Evolutionary conservation across 1,139 yeast genomes (phyloP).

Genomic region (Casaregolazyma suthepensis): DNA sequence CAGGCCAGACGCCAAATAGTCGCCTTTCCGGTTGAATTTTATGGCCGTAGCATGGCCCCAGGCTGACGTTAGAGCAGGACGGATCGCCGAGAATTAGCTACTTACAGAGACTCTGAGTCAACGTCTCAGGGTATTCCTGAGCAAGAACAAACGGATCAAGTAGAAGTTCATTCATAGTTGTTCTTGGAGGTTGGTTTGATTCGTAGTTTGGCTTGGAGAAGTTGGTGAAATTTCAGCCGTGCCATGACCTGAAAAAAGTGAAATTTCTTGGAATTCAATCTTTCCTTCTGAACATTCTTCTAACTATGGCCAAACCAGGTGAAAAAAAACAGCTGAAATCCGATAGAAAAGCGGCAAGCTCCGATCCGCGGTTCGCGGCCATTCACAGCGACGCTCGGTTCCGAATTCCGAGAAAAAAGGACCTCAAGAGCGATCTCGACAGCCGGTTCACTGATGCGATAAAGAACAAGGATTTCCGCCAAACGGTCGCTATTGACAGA

Average conservation of each 20-base stretch:
- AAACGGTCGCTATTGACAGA: slow-evolving; percentile 65
- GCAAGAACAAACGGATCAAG: slow-evolving; percentile 91
- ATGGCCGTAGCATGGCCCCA: slow-evolving; percentile 72
- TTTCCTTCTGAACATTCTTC: background rate
- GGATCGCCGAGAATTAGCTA: slow-evolving; percentile 3
- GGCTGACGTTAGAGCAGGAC: slow-evolving; percentile 8
- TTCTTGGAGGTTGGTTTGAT: background rate
- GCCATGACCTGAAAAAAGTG: background rate
- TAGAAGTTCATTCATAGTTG: slow-evolving; percentile 70
- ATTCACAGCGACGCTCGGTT: slow-evolving; percentile 89
- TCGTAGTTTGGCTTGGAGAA: background rate
- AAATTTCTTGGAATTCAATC: slow-evolving; percentile 8
- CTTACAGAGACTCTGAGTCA: slow-evolving; percentile 52
- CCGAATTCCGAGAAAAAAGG: slow-evolving; percentile 62
- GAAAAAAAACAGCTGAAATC: background rate
- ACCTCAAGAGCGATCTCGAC: slow-evolving; percentile 74
- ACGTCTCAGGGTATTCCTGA: slow-evolving; percentile 84
- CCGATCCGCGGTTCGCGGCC: slow-evolving; percentile 70
- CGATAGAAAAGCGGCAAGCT: slow-evolving; percentile 37
- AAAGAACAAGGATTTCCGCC: slow-evolving; percentile 54
- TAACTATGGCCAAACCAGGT: background rate
- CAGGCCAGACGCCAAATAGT: slow-evolving; percentile 82
- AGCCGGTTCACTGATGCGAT: slow-evolving; percentile 65
- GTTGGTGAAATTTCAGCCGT: background rate
- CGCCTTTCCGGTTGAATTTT: slow-evolving; percentile 71